Evolutionary conservation across 2,329 filamentous ascomycete genomes (phyloP).

Genomic region (Onygenales sp.): DNA sequence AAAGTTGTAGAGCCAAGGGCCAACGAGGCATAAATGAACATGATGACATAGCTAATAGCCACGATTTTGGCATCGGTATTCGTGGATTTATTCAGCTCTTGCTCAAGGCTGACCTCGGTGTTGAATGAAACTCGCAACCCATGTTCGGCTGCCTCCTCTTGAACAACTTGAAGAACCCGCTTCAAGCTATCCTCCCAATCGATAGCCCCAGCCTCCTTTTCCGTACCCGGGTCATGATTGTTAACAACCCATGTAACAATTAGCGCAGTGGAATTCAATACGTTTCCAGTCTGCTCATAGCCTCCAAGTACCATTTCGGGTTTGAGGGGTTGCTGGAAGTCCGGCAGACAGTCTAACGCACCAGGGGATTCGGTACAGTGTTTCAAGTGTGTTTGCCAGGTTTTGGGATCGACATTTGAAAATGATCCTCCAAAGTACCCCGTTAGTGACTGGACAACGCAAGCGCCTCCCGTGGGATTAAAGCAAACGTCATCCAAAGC

Average conservation of each 20-base stretch:
- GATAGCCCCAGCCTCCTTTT: conserved; percentile 62
- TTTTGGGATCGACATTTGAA: conserved; percentile 48
- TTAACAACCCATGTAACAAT: conserved; percentile 92
- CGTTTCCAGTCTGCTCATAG: conserved; percentile 53
- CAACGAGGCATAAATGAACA: conserved; percentile 95
- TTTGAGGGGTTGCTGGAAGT: conserved; percentile 80
- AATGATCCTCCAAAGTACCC: conserved; percentile 72
- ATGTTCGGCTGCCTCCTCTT: conserved; percentile 65
- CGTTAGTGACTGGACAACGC: conserved; percentile 86
- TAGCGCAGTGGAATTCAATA: conserved; percentile 67
- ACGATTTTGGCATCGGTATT: conserved; percentile 98
- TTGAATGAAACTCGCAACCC: conserved; percentile 87
- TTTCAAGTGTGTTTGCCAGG: conserved; percentile 64
- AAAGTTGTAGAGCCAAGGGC: conserved; percentile 83
- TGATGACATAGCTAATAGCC: conserved; percentile 91
- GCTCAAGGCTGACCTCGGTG: conserved; percentile 86
- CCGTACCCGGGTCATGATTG: conserved; percentile 67
- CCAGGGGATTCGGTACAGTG: conserved; percentile 73
- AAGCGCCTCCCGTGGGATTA: conserved; percentile 81
- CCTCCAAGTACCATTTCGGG: conserved; percentile 80
- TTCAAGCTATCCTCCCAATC: conserved; percentile 83
- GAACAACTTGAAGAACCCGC: conserved; percentile 62
- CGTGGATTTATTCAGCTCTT: conserved; percentile 94
- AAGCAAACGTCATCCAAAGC: conserved; percentile 81
- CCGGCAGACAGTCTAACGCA: conserved; percentile 62